Conservation (phyloP, 768 basidiomycete genomes). For the Dendrothele bispora region DNA sequence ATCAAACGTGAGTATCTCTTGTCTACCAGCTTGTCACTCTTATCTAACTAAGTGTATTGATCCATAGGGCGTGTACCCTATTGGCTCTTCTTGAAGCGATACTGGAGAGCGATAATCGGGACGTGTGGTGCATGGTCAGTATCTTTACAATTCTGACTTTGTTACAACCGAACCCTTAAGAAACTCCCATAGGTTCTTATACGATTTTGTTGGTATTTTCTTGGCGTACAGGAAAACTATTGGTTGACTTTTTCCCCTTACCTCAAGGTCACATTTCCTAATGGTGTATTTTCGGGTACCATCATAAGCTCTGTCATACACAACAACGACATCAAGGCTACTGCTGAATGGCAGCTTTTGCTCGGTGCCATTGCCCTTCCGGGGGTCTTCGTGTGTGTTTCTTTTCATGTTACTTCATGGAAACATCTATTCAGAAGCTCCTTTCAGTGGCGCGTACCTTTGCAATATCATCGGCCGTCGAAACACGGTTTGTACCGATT, state of each 20-base stretch:
- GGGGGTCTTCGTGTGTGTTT: slow-evolving; percentile 44
- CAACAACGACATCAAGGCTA: slow-evolving; percentile 50
- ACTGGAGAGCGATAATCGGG: slow-evolving; percentile 70
- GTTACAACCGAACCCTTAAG: too few relatives aligned
- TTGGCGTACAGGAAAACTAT: background rate
- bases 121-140: slow-evolving; percentile 71
- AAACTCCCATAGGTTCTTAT: slow-evolving; percentile 59
- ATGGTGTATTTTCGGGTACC: slow-evolving; percentile 66
- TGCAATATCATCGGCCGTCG: slow-evolving; percentile 57
- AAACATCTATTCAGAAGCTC: slow-evolving; percentile 29
- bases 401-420: slow-evolving; percentile 33
- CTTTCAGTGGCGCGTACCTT: slow-evolving; percentile 33
- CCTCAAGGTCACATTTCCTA: slow-evolving; percentile 66
- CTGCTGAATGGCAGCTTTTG: slow-evolving; percentile 71
- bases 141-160: too few relatives aligned
- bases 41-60: background rate
- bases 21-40: background rate
- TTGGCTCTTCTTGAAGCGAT: slow-evolving; percentile 53
- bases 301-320: slow-evolving; percentile 70
- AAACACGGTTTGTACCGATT: slow-evolving; percentile 44
- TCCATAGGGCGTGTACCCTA: slow-evolving; percentile 58
- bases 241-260: background rate
- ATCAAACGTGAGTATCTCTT: slow-evolving; percentile 50
- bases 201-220: slow-evolving; percentile 52
- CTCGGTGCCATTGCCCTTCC: slow-evolving; percentile 63